Percentiles rank a stretch among this genome's conserved stretches.
These are phyloP conservation scores for Dryadomyces sulphureus DNA, from an alignment of 2,329 filamentous ascomycete species.

Conservation along the genomic window DNA sequence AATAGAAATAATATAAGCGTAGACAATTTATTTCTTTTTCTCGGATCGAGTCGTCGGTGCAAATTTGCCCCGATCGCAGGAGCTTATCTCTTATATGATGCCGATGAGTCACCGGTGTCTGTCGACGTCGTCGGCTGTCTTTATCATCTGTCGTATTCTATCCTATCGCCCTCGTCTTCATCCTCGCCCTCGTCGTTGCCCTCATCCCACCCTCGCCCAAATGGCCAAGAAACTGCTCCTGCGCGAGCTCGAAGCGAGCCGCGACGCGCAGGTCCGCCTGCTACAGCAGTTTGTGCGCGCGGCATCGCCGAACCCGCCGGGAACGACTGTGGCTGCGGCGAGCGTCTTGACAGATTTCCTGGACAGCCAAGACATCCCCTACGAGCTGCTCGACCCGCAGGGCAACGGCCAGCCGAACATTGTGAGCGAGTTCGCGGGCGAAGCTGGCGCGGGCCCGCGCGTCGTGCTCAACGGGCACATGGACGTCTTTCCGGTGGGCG, in stretches of 20 bases:
- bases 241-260: conserved; percentile 1
- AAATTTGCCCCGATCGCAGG: too few relatives aligned
- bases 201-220: too few relatives aligned
- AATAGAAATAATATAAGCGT: too few relatives aligned
- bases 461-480: conserved; percentile 5
- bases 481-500: conserved; percentile 6
- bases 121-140: too few relatives aligned
- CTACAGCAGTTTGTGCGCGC: conserved; percentile 6
- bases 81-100: too few relatives aligned
- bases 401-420: conserved; percentile 2
- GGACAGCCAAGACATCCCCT: neutral
- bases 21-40: too few relatives aligned
- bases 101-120: too few relatives aligned
- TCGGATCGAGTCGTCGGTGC: too few relatives aligned
- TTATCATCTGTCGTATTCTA: too few relatives aligned
- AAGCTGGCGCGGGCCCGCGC: conserved; percentile 1
- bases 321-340: conserved; percentile 1
- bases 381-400: neutral
- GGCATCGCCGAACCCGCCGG: conserved; percentile 6
- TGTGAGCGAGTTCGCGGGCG: conserved; percentile 6
- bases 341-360: neutral
- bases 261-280: neutral
- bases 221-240: neutral
- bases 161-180: neutral
- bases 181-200: too few relatives aligned